Percentiles rank a stretch among this genome's conserved stretches.
Evolutionary conservation across 73 alveolate species (phyloP).

Genomic region (Paramecium tetraurelia): DNA sequence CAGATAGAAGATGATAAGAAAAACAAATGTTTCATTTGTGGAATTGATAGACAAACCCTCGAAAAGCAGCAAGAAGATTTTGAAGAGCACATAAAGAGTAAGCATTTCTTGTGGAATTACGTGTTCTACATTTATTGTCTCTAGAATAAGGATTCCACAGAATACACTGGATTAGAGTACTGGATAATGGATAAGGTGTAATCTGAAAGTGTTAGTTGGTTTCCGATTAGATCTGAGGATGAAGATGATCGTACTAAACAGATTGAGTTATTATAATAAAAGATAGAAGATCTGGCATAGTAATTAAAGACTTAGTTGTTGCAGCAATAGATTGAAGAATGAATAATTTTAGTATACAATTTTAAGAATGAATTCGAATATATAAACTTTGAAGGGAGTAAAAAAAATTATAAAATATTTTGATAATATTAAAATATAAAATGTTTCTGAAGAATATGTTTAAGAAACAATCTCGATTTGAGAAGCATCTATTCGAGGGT

Average conservation of each 20-base stretch:
- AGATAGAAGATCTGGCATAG: neutral
- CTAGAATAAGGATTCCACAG: conserved; percentile 14
- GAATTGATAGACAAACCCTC: conserved; percentile 53
- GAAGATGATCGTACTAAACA: conserved; percentile 5
- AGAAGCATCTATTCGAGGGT: neutral
- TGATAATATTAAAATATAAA: neutral
- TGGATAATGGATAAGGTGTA: conserved; percentile 34
- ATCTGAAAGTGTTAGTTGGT: conserved; percentile 41
- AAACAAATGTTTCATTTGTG: conserved; percentile 59
- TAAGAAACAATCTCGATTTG: neutral
- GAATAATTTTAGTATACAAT: neutral
- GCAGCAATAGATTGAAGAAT: neutral
- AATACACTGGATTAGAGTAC: conserved; percentile 53
- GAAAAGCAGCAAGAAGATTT: conserved; percentile 51
- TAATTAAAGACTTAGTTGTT: neutral
- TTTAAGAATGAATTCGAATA: neutral
- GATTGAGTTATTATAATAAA: neutral
- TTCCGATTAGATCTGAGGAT: conserved; percentile 29
- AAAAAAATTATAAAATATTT: neutral
- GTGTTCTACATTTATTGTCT: conserved; percentile 47
- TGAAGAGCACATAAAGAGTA: conserved; percentile 34
- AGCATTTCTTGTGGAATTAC: conserved; percentile 60
- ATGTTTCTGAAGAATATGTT: conserved; percentile 44
- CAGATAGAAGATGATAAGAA: conserved; percentile 49
- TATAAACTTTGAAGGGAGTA: neutral